A percentile compares a stretch with the other conserved stretches of the same genome.
Conservation (phyloP, 2,329 filamentous ascomycete genomes). For the Didymella arachidicola region DNA sequence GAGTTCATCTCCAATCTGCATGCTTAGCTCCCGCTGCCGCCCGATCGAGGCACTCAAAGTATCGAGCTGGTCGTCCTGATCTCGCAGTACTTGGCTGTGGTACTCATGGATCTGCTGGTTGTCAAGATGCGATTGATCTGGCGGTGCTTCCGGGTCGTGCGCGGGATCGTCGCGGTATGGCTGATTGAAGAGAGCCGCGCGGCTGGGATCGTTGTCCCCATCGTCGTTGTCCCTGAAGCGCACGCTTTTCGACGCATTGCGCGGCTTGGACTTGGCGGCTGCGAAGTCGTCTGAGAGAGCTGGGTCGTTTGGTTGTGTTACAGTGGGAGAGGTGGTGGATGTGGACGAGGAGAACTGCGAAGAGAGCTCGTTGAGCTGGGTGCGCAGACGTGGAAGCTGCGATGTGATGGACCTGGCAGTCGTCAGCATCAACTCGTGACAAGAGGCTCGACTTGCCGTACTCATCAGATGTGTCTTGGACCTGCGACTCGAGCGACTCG, state of each 20-base stretch:
- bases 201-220: conserved; percentile 55
- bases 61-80: conserved; percentile 95
- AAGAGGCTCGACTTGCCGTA: conserved; percentile 27
- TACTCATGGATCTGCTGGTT: conserved; percentile 89
- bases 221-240: conserved; percentile 74
- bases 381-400: conserved; percentile 71
- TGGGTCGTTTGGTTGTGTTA: conserved; percentile 56
- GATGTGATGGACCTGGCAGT: conserved; percentile 51
- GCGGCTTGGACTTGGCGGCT: conserved; percentile 48
- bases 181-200: conserved; percentile 64
- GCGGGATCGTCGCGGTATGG: conserved; percentile 75
- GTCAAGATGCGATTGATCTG: conserved; percentile 66
- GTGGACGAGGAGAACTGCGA: conserved; percentile 71
- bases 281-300: conserved; percentile 48
- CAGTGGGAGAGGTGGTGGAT: conserved; percentile 47
- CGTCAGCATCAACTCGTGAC: not conserved
- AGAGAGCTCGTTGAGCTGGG: conserved; percentile 78
- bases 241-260: conserved; percentile 71
- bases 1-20: conserved; percentile 95
- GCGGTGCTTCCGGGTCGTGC: conserved; percentile 47
- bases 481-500: conserved; percentile 69
- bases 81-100: conserved; percentile 79
- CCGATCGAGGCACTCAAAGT: conserved; percentile 83
- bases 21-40: conserved; percentile 88
- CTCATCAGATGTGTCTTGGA: conserved; percentile 68